Evolutionary conservation across 2,329 filamentous ascomycete species (phyloP), one percentile per base, ranked within the genome.

Genomic region (Aspergillus niger): DNA sequence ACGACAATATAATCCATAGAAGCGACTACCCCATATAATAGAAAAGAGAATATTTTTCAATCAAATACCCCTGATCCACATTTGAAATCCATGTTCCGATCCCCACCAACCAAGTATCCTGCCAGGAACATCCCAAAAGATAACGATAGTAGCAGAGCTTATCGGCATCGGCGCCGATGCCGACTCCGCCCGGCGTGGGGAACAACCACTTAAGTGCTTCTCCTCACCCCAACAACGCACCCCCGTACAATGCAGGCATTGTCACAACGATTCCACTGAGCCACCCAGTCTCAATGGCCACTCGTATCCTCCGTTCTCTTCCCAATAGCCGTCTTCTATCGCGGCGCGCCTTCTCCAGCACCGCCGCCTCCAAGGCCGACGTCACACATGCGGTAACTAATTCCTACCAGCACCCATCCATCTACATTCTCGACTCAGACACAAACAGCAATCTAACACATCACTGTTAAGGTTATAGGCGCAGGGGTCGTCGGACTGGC

Each of bases 401-500:
- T 55, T 20, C 22, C 30, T 30, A 26, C 54, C 32, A 36, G 11
- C 10, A 17, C 26, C 22, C 20, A 30, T 20, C 13, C 32, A n/a
- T 2, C 28, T 30, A 5, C 28, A 1, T 30, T 2, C 28, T 30
- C 11, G 28, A 5, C 44, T 15, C 28, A 13, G 22, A 15, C 4
- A 54, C 11, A 28, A 41, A 41, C 17, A 53, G 32, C 61, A 56
- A 28, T 55, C 56, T 28, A 13, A 39, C 24, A 22, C 54, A 17
- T 15, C 8, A 20, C 15, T 54, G 17, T n/a, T 13, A 36, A 84
- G 81, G 75, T 90, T 5, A 84, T 91, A 61, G 89, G 89, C 11
- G 89, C 82, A 30, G 89, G 89, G 2, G 88, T 91, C 0, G 89
- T 97, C 38, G 93, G 93, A 10, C 85, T 97, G 2, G 90, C 93